These are phyloP conservation scores for Wallacemonas sp. DNA, from an alignment of 208 protist species.

Conservation along the genomic window DNA sequence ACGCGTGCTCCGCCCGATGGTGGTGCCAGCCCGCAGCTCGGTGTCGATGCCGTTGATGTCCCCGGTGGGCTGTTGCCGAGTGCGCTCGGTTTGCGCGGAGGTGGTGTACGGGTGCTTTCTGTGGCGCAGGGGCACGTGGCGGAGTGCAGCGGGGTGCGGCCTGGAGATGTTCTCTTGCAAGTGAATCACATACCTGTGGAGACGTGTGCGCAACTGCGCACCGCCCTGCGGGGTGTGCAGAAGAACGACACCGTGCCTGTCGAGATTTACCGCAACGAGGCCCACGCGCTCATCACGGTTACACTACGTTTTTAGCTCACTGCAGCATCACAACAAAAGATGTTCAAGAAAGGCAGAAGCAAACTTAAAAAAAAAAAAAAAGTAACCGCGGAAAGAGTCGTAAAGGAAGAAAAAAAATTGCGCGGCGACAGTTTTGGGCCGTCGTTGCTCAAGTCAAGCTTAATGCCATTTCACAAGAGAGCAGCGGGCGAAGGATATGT, in stretches of 20 bases:
- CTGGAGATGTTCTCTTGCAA: slow-evolving; percentile 49
- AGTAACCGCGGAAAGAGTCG: too few relatives aligned
- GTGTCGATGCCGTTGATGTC: slow-evolving; percentile 51
- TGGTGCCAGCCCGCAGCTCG: slow-evolving; percentile 17
- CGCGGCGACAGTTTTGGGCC: too few relatives aligned
- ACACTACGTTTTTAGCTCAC: slow-evolving; percentile 12
- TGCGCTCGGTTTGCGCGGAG: slow-evolving; percentile 20
- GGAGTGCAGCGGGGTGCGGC: slow-evolving; percentile 31
- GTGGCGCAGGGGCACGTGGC: slow-evolving; percentile 31
- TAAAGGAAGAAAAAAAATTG: too few relatives aligned
- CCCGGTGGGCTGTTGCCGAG: slow-evolving; percentile 40
- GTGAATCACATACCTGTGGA: slow-evolving; percentile 18
- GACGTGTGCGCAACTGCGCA: slow-evolving; percentile 41
- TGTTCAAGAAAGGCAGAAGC: background rate
- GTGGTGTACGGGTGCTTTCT: slow-evolving; percentile 52
- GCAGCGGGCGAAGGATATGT: too few relatives aligned
- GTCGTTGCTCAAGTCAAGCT: too few relatives aligned
- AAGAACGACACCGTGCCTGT: slow-evolving; percentile 20
- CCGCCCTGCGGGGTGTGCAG: slow-evolving; percentile 26
- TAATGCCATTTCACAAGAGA: too few relatives aligned
- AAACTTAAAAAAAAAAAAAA: slow-evolving; percentile 8
- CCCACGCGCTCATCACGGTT: slow-evolving; percentile 25
- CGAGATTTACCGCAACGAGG: slow-evolving; percentile 47
- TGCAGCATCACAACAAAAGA: background rate
- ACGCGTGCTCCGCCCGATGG: background rate